Evolutionary conservation across 768 basidiomycete species (phyloP).

Genomic region (Pisolithus sp.): DNA sequence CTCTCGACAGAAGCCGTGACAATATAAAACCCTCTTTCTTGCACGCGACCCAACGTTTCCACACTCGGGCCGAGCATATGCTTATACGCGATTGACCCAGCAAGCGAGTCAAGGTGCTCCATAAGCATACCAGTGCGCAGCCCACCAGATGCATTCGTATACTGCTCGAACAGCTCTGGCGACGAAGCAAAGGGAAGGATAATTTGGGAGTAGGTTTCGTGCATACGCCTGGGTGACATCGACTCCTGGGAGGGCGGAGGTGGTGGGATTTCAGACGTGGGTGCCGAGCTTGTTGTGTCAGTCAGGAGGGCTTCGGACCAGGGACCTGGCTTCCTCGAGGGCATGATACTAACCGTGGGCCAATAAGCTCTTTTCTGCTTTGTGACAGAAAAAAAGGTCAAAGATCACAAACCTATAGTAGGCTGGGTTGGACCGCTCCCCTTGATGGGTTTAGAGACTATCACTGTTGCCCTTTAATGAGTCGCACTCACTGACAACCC

Average conservation of each 20-base stretch:
- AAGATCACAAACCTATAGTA: slow-evolving; percentile 39
- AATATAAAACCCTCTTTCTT: slow-evolving; percentile 68
- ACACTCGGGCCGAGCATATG: slow-evolving; percentile 67
- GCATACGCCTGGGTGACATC: slow-evolving; percentile 50
- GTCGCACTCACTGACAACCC: slow-evolving; percentile 46
- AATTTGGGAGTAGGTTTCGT: slow-evolving; percentile 66
- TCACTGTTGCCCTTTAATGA: not conserved
- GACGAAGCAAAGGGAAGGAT: slow-evolving; percentile 58
- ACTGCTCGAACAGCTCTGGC: slow-evolving; percentile 54
- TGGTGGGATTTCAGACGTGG: slow-evolving; percentile 10
- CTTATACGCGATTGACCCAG: slow-evolving; percentile 79
- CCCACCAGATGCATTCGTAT: slow-evolving; percentile 65
- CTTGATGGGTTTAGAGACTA: slow-evolving; percentile 14
- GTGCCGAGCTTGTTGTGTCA: slow-evolving; percentile 17
- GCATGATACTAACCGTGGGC: slow-evolving; percentile 40
- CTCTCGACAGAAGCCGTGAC: slow-evolving; percentile 82
- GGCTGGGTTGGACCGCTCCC: slow-evolving; percentile 45
- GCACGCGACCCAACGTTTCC: slow-evolving; percentile 46
- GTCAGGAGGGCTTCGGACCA: slow-evolving; percentile 58
- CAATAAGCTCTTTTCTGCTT: slow-evolving; percentile 4
- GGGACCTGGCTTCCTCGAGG: slow-evolving; percentile 42
- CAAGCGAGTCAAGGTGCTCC: slow-evolving; percentile 81
- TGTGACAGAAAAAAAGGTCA: not conserved
- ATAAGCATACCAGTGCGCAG: slow-evolving; percentile 68
- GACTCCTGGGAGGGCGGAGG: slow-evolving; percentile 14